Base-by-base conservation (phyloP, 2,329 filamentous ascomycete species). In the Fusarium duplospermum region DNA sequence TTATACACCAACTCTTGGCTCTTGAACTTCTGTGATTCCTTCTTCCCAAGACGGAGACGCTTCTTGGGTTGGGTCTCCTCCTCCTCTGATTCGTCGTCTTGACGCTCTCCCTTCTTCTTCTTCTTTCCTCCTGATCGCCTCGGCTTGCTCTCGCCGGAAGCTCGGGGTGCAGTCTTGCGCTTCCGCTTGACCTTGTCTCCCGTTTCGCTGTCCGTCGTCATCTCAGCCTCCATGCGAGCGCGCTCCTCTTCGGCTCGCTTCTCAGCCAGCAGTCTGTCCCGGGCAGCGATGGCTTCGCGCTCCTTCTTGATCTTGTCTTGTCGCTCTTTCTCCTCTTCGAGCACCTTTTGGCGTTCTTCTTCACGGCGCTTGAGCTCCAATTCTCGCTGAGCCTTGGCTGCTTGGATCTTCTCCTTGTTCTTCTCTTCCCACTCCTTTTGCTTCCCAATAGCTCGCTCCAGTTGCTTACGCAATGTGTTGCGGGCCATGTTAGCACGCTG, bases 401-500 rank as follows among this genome's bases (percentile, higher is more conserved):
- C 92, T 71, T 93, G 90, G 4, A 98, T 89, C 82, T 96, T 97
- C 78, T 93, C 91, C 38, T 95, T 94, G 81, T 98, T 98, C 86
- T 94, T 94, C 78, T 95, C 93, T 82, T 99, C 96, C 82, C 97
- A 98, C 72, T 97, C 94, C 72, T 90, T 92, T 82, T 99, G 96
- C 75, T 90, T 93, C 74, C 94, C 92, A 57, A 96, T 90, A 6
- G 94, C 93, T 78, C 95, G 92, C 79, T 97, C 94, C 14, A 99
- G 89, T 82, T 99, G 96, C 78, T 94, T 95, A 74, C 94, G 93
- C 85, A 98, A 94, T 1, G 97, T 99, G 81, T 98, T 98, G 70
- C 93, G 92, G 74, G 94, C 95, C 96, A 99, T 99, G 87, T 94
- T 97, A 50, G 96, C 96, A 80, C 97, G 94, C 83, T 97, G 94